Base-by-base conservation (phyloP, 441 rosid genomes). In the Adansonia gregorii region DNA sequence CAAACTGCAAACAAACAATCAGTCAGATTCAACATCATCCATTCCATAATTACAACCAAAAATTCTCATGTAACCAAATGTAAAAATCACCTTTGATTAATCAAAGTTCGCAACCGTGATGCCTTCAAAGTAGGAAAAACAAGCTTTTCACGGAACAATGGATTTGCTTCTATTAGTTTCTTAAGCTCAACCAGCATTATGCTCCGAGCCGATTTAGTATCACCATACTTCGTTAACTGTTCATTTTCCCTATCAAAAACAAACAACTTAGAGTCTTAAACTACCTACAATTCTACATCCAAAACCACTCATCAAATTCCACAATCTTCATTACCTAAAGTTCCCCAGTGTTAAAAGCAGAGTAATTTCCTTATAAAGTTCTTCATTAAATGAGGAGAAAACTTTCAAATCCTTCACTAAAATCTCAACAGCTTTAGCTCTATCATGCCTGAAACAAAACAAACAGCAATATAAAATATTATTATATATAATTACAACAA, bases 361-460 rank as follows among this genome's bases (percentile, higher is more conserved):
- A 8, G 93, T 89, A 61, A 89, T 88, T 71, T 89, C 93, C 81
- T 87, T 88, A 81, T 77, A 89, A 54, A 89, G 87, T 4, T 88
- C 93, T 72, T 88, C 93, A 65, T 88, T 84, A 78, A 88, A 89
- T 0, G 90, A 82, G 1, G 91, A 79, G 74, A 89, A 89, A n/a
- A 88, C 88, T 71, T 88, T 89, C 87, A 89, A 83, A 78, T 89
- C 93, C 84, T 87, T 88, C 49, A 84, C 89, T 73, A 89, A 82
- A 76, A 89, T 87, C 46, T 89, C 91, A 52, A 89, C 91, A 65
- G 93, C 93, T 78, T 84, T 87, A 9, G 89, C 85, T 75, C 91
- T 84, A 73, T 89, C 93, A 51, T 81, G 79, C 76, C 93, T 89
- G 80, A n/a, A 72, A 55, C 48, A 31, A 70, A 75, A 77, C 12